Conservation (phyloP, 805 yeast species). For the Nakazawaea pomicola region DNA sequence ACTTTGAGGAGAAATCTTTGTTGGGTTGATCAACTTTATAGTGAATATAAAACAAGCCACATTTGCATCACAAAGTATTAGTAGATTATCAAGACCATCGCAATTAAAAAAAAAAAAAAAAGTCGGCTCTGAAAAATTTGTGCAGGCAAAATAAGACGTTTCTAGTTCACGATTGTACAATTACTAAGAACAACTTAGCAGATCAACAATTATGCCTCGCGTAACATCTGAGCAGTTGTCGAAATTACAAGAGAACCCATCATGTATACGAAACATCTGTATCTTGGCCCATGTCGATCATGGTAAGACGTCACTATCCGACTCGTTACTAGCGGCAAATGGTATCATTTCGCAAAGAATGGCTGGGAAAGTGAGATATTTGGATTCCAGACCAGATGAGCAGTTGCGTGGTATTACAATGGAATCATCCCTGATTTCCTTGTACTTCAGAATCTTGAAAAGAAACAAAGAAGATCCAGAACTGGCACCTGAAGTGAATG, state of each 20-base stretch:
- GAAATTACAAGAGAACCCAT: conserved; percentile 63
- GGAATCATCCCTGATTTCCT: conserved; percentile 93
- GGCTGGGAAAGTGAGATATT: conserved; percentile 91
- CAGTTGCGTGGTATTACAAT: conserved; percentile 95
- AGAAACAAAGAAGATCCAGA: conserved; percentile 27
- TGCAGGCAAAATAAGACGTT: too few relatives aligned
- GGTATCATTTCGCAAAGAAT: conserved; percentile 92
- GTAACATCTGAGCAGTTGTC: conserved; percentile 61
- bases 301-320: conserved; percentile 94
- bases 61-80: too few relatives aligned
- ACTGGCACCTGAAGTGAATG: conserved; percentile 44
- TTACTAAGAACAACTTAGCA: neutral
- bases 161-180: neutral
- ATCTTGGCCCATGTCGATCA: conserved; percentile 98
- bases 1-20: too few relatives aligned
- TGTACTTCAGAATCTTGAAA: conserved; percentile 72
- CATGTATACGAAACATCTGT: conserved; percentile 81
- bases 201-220: conserved; percentile 22
- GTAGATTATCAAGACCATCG: too few relatives aligned
- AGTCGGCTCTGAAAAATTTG: too few relatives aligned
- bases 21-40: too few relatives aligned
- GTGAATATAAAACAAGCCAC: too few relatives aligned
- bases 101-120: too few relatives aligned
- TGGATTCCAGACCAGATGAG: conserved; percentile 94
- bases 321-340: conserved; percentile 87